Percentiles rank a stretch among this genome's conserved stretches.
Conservation (phyloP, 1,139 yeast species). For the Pneumocystis murina region DNA sequence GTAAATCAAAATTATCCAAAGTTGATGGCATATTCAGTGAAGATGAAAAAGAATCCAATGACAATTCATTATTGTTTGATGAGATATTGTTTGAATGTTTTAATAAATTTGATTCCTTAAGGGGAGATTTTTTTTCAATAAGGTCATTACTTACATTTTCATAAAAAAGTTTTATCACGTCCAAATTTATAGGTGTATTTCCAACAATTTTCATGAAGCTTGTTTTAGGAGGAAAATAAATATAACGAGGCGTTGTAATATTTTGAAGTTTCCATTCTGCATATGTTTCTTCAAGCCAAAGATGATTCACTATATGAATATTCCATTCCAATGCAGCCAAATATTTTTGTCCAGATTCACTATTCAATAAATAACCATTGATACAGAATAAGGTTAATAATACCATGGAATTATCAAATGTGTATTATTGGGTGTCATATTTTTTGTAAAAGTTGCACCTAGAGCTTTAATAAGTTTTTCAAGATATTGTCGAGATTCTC, state of each 20-base stretch:
- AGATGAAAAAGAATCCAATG: not conserved
- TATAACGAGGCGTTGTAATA: constrained; percentile 31
- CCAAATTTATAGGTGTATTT: constrained; percentile 32
- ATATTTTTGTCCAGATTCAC: constrained; percentile 55
- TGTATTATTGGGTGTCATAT: constrained; percentile 52
- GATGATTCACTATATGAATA: constrained; percentile 50
- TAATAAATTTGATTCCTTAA: not conserved
- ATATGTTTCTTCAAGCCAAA: constrained; percentile 82
- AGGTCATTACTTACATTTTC: constrained; percentile 12
- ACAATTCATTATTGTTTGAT: not conserved
- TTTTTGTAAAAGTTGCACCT: constrained; percentile 67
- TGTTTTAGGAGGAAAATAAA: constrained; percentile 32
- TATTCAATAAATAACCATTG: constrained; percentile 11
- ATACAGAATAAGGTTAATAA: not conserved
- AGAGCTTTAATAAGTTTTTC: constrained; percentile 47
- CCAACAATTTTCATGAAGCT: constrained; percentile 37
- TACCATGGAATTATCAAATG: constrained; percentile 49
- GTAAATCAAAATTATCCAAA: constrained; percentile 50
- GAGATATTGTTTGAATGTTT: not conserved
- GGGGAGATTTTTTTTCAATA: not conserved
- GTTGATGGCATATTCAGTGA: constrained; percentile 53
- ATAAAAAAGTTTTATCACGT: constrained; percentile 32
- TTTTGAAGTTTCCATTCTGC: constrained; percentile 44
- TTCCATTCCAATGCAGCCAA: constrained; percentile 56
- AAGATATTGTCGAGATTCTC: constrained; percentile 64